phyloP scores from a whole-genome alignment of 805 yeast species.

The Saturnispora sekii region DNA sequence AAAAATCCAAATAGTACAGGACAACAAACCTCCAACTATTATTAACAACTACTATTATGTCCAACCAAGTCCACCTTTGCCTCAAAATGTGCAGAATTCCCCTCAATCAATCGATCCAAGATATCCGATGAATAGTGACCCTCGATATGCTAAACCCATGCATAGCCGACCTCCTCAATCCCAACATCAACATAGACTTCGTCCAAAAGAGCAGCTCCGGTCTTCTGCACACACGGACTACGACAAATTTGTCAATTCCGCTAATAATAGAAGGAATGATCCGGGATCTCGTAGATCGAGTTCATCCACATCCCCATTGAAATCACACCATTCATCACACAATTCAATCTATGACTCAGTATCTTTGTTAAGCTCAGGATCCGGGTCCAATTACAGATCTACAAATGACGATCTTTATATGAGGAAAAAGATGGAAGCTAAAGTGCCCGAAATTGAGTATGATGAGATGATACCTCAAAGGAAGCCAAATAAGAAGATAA shows the following conservation, averaged over 20 bases:
- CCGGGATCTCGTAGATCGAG: slow-evolving; percentile 1
- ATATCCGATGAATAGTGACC: neutral
- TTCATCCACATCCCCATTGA: neutral
- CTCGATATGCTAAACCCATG: neutral
- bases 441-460: slow-evolving; percentile 15
- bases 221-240: slow-evolving; percentile 1
- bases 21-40: slow-evolving; percentile 12
- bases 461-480: slow-evolving; percentile 5
- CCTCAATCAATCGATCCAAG: slow-evolving; percentile 5
- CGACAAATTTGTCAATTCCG: slow-evolving; percentile 6
- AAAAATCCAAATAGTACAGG: neutral
- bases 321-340: neutral
- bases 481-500: neutral
- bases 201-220: neutral
- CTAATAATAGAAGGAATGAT: neutral
- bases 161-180: slow-evolving; percentile 4
- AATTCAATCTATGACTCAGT: slow-evolving; percentile 5
- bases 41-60: slow-evolving; percentile 17
- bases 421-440: slow-evolving; percentile 6
- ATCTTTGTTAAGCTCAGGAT: slow-evolving; percentile 3
- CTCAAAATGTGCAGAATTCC: neutral
- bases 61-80: slow-evolving; percentile 9
- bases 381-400: neutral
- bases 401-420: neutral
- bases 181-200: neutral